Conservation (phyloP, 805 yeast species). For the Lachancea thermotolerans region DNA sequence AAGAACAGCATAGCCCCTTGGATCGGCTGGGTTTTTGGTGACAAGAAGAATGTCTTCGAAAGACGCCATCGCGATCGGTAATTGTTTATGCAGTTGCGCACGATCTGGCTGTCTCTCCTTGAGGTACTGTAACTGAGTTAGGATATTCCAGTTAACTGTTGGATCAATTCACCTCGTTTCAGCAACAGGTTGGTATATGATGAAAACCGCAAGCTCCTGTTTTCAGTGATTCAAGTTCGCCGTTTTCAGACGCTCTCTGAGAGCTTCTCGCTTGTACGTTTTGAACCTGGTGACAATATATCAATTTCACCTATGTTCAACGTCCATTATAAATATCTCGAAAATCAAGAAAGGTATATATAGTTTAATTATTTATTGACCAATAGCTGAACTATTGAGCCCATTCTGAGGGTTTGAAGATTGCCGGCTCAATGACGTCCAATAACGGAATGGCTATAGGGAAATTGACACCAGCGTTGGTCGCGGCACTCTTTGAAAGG, state of each 20-base stretch:
- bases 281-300: not conserved
- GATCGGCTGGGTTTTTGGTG: conserved; percentile 8
- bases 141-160: no score
- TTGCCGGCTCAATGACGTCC: no score
- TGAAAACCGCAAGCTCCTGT: no score
- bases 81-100: not conserved
- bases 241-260: no score
- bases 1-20: conserved; percentile 11
- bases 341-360: not conserved
- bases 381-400: not conserved
- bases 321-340: not conserved
- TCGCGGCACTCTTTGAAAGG: conserved; percentile 36
- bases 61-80: conserved; percentile 13
- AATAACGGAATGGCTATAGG: conserved; percentile 5
- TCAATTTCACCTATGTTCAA: no score
- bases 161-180: no score
- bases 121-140: no score
- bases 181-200: no score
- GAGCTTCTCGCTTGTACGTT: not conserved
- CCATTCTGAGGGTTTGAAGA: no score
- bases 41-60: conserved; percentile 26
- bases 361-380: no score
- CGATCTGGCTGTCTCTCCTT: no score
- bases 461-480: conserved; percentile 30
- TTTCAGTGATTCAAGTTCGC: no score